phyloP scores from a whole-genome alignment of 495 filamentous ascomycete genomes.

The Aspergillus sparsus region DNA sequence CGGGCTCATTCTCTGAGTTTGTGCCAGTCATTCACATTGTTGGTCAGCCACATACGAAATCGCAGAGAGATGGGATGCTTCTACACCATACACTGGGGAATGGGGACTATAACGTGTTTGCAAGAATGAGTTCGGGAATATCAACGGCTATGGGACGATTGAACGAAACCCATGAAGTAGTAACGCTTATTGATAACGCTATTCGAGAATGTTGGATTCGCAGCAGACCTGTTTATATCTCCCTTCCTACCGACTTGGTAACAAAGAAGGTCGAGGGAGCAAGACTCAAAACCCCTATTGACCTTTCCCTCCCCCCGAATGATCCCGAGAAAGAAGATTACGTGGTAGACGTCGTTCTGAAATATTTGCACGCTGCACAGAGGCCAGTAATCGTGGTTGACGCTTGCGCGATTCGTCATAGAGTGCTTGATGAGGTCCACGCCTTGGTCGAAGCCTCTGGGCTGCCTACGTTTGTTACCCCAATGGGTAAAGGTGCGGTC shows the following conservation, averaged over 20 bases:
- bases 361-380: constrained; percentile 73
- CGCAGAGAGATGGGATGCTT: constrained; percentile 59
- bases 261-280: constrained; percentile 75
- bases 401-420: constrained; percentile 85
- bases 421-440: constrained; percentile 71
- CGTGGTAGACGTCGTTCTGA: constrained; percentile 76
- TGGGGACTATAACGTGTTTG: constrained; percentile 85
- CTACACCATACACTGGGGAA: constrained; percentile 94
- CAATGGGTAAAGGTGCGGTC: constrained; percentile 90
- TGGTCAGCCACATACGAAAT: constrained; percentile 55
- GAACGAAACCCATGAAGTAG: constrained; percentile 66
- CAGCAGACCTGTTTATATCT: constrained; percentile 80
- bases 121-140: constrained; percentile 71
- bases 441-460: constrained; percentile 74
- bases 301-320: constrained; percentile 64
- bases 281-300: constrained; percentile 66
- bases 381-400: constrained; percentile 84
- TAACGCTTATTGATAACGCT: constrained; percentile 75
- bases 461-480: constrained; percentile 82
- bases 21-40: constrained; percentile 67
- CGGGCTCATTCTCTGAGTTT: constrained; percentile 62
- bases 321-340: constrained; percentile 77
- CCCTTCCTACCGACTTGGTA: constrained; percentile 83
- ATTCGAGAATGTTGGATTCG: constrained; percentile 76
- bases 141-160: constrained; percentile 70